Base-by-base conservation (phyloP, 176 grass and related monocot genomes). In the Elaeis guineensis region DNA sequence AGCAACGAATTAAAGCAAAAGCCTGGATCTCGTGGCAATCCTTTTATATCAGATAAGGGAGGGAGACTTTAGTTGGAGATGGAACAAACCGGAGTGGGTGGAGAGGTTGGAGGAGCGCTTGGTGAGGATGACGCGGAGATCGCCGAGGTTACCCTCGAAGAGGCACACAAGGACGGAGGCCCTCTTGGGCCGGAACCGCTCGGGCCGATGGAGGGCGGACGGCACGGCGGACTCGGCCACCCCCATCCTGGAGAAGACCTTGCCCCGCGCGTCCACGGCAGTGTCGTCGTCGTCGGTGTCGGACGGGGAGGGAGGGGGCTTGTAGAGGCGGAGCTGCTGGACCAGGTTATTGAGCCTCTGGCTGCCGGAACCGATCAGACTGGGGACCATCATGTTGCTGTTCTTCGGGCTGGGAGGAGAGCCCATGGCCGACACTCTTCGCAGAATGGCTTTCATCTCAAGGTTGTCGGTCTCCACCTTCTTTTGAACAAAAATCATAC, bases 81-180 rank as follows among this genome's bases (percentile, higher is more conserved):
- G 9, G 9, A 44, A 28, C 18, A 0, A 6, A 86, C 85, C 90
- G 12, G 91, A 90, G 71, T 96, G 86, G 55, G 80, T 64, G 62
- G 72, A 75, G 54, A 96, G 86, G 64, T 85, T 79, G 44, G 91
- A 79, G 16, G 91, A 82, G 35, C 91, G 86, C 69, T 90, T 90
- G 28, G 91, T 96, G 69, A 96, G 83, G 60, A 96, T 64, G 50
- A 96, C 91, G 21, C 91, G 83, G 19, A 80, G 72, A 50, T 81
- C 83, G 39, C 75, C 80, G 19, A 9, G 52, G 1, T 74, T 57
- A 11, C 81, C 91, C 72, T 96, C 86, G 69, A 96, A 90, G 64
- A 96, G 80, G 66, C 91, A 96, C 48, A 96, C 60, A 35, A 96
- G 86, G 58, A 96, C 83, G 50, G 91, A 77, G 62, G 91, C 87